Evolutionary conservation across 257 asterid species (phyloP), one percentile per base, ranked within the genome.

Genomic region (Linaria vulgaris): DNA sequence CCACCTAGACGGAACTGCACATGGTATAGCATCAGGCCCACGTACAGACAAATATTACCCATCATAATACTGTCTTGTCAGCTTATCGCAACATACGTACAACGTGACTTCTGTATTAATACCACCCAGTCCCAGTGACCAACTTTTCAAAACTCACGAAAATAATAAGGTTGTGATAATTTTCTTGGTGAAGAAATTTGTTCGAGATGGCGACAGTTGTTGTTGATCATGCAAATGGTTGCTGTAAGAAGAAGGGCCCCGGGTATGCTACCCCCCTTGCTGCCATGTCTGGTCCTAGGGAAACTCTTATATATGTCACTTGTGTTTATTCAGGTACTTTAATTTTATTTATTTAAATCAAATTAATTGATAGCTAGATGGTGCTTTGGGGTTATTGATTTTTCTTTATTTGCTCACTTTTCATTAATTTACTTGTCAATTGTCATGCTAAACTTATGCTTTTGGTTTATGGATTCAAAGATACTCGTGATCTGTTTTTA

Each of bases 221-320:
- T 64, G 55, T 72, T 78, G 69, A 82, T 56, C 91, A 82, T 52
- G 82, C 84, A 39, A 53, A 9, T 11, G 61, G 75, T 14, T 94
- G 96, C 79, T 78, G 88, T 46, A 70, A 74, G 65, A 70, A 74
- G 64, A 79, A 66, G 67, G 99, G 99, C 4, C 99, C 99, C 0
- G 99, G 99, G 0, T 94, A 94, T 73, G 90, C 96, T 61, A 65
- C 83, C 60, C 99, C 99, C 3, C 79, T 85, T 56, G 90, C 80
- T 9, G 99, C 99, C 73, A 94, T 94, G 96, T 49, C 94, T 76
- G 99, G 99, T 63, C 96, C 97, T 21, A 82, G 72, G 47, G 99
- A 94, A 69, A 52, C 88, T 67, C 96, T 94, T 21, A 79, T 94
- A 39, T 94, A 94, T 69, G 97, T 94, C 59, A 94, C 99, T 53